A percentile compares a stretch with the other conserved stretches of the same genome.
Evolutionary conservation across 202 grass and related monocot species (phyloP).

Genomic region (Hordeum pubiflorum): DNA sequence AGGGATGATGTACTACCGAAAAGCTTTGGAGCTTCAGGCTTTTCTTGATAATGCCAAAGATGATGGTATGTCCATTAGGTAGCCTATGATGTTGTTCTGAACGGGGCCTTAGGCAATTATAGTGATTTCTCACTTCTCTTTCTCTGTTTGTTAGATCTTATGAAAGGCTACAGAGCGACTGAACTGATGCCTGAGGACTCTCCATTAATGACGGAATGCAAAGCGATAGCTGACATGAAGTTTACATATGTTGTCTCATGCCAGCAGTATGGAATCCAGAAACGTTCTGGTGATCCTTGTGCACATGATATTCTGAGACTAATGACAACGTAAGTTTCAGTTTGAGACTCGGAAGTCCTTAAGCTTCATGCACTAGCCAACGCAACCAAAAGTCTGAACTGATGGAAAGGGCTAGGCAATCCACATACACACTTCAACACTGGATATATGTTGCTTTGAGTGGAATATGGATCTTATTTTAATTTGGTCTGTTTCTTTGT

Average conservation of each 20-base stretch:
- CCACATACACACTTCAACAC: too few species aligned
- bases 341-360: background rate
- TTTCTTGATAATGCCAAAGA: conserved; percentile 96
- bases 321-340: conserved; percentile 66
- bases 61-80: conserved; percentile 51
- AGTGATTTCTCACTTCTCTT: background rate
- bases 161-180: conserved; percentile 77
- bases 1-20: conserved; percentile 99
- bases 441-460: background rate
- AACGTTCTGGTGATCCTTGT: conserved; percentile 55
- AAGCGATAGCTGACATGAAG: conserved; percentile 97
- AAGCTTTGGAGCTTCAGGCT: conserved; percentile 91
- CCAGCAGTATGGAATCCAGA: conserved; percentile 95
- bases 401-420: too few species aligned
- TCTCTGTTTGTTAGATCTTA: conserved; percentile 57
- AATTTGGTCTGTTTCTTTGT: conserved; percentile 13
- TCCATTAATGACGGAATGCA: conserved; percentile 63
- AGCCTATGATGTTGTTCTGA: conserved; percentile 14
- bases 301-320: conserved; percentile 85
- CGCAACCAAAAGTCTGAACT: too few species aligned
- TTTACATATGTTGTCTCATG: conserved; percentile 99
- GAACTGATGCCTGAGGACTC: conserved; percentile 69
- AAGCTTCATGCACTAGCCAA: too few species aligned
- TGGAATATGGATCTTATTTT: background rate
- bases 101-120: background rate